Percentiles rank a stretch among this genome's conserved stretches.
phyloP scores from a whole-genome alignment of 106 monocot genomes.

The Posidonia australis region DNA sequence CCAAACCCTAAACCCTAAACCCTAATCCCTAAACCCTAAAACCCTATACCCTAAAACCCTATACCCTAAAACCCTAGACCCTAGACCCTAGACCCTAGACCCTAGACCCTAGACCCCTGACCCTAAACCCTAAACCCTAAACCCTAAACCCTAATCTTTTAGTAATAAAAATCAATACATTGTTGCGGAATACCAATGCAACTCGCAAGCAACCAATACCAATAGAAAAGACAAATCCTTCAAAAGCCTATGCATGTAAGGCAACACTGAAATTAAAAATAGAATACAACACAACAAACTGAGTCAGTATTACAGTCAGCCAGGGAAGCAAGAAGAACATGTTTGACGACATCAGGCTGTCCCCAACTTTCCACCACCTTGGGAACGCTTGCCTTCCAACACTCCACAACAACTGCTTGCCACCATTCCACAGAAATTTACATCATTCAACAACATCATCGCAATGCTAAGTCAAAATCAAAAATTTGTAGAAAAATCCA shows the following conservation, averaged over 20 bases:
- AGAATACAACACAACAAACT: conserved; percentile 22
- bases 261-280: neutral
- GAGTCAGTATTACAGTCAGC: conserved; percentile 38
- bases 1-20: no score
- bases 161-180: neutral
- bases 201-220: neutral
- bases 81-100: no score
- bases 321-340: conserved; percentile 46
- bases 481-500: no score
- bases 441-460: neutral
- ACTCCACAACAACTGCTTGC: conserved; percentile 55
- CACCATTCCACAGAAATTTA: neutral
- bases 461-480: neutral
- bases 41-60: no score
- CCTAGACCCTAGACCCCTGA: no score
- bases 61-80: no score
- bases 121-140: no score
- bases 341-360: conserved; percentile 48
- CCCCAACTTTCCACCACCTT: conserved; percentile 95
- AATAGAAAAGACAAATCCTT: neutral
- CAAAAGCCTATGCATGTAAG: neutral
- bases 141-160: no score
- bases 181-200: neutral
- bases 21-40: no score
- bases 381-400: conserved; percentile 36